Evolutionary conservation across 2,329 filamentous ascomycete genomes (phyloP).

Genomic region (Penicillium corylophilum): DNA sequence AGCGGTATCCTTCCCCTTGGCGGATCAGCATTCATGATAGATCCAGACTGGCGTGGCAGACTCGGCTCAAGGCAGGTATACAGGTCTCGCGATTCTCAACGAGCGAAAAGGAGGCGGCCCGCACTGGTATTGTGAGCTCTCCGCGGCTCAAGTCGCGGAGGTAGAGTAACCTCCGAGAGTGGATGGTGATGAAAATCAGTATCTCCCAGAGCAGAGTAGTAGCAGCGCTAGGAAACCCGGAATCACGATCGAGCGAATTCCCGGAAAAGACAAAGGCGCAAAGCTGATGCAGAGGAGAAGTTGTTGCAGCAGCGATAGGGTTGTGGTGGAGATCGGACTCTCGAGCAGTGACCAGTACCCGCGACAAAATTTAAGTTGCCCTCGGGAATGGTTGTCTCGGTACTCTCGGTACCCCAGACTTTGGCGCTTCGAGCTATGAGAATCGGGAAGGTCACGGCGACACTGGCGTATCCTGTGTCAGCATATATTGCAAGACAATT

Average conservation of each 20-base stretch:
- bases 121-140: conserved; percentile 16
- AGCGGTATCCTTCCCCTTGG: conserved; percentile 17
- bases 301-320: conserved; percentile 14
- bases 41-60: conserved; percentile 5
- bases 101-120: conserved; percentile 15
- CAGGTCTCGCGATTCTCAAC: conserved; percentile 8
- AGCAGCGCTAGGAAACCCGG: background rate
- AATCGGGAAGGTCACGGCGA: conserved; percentile 14
- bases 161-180: conserved; percentile 15
- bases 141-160: conserved; percentile 16
- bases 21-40: conserved; percentile 34
- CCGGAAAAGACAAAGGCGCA: background rate
- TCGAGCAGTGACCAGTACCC: conserved; percentile 7
- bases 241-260: background rate
- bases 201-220: background rate
- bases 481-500: conserved; percentile 5
- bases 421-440: background rate
- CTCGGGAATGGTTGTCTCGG: conserved; percentile 21
- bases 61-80: conserved; percentile 3
- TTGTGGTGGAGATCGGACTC: conserved; percentile 19
- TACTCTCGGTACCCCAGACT: conserved; percentile 18
- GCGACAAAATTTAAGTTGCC: conserved; percentile 20
- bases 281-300: conserved; percentile 10
- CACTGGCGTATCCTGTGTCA: background rate
- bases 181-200: background rate